phyloP scores from a whole-genome alignment of 1,139 yeast genomes.

The Eremothecium cymbalariae region DNA sequence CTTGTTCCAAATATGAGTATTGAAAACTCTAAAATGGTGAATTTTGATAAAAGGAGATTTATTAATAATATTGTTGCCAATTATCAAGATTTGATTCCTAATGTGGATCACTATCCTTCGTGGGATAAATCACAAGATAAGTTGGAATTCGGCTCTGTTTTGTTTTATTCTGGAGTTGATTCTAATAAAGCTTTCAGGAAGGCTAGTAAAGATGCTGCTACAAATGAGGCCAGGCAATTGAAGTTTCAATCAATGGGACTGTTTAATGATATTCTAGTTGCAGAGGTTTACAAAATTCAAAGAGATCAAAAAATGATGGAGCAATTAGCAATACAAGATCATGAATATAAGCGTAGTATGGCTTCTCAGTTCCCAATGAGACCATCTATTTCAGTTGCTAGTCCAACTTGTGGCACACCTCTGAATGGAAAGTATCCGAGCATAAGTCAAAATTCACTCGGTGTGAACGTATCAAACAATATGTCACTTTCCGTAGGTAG shows the following conservation, averaged over 20 bases:
- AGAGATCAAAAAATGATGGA: conserved; percentile 45
- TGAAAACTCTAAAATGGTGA: conserved; percentile 49
- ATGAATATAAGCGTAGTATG: conserved; percentile 23
- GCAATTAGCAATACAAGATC: conserved; percentile 35
- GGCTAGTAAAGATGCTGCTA: conserved; percentile 36
- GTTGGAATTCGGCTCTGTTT: conserved; percentile 19
- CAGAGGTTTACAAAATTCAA: conserved; percentile 44
- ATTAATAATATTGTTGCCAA: conserved; percentile 49
- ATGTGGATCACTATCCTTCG: conserved; percentile 4
- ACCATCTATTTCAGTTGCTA: no score
- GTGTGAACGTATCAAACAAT: background rate
- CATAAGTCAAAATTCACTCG: background rate
- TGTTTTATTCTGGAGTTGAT: conserved; percentile 21
- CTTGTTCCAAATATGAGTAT: conserved; percentile 60
- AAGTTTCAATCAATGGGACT: conserved; percentile 33
- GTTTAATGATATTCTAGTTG: conserved; percentile 39
- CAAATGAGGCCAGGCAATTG: conserved; percentile 37
- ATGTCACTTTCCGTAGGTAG: conserved; percentile 5
- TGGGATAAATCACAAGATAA: conserved; percentile 14
- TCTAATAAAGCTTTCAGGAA: conserved; percentile 16
- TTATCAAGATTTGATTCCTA: conserved; percentile 37
- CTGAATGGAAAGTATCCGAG: no score
- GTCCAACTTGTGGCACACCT: no score
- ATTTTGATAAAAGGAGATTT: conserved; percentile 62
- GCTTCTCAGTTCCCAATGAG: no score